Base-by-base conservation (phyloP, 345 rosid species). In the Clausena lansium region DNA sequence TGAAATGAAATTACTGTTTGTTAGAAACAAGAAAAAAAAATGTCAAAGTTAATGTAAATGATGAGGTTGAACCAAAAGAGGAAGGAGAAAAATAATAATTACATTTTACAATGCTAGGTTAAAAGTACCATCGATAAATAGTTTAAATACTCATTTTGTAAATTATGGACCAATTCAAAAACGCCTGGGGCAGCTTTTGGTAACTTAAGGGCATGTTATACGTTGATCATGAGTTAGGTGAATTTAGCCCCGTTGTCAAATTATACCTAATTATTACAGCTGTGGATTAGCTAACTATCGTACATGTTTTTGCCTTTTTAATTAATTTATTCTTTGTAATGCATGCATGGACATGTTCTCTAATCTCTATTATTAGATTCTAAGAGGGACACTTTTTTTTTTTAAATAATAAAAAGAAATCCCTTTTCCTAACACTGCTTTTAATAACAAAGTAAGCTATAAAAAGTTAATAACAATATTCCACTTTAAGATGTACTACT, bases 371-470 rank as follows among this genome's bases (percentile, higher is more conserved):
- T 25, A 73, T 73, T 73, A 66, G 66, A 36, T 76, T 76, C 65
- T 55, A 52, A 66, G 50, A 65, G 24, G 72, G 72, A 66, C 54
- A n/a, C 60, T 33, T 14, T 32, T 52, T 7, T 30, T 45, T 75
- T 41, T 61, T 41, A 50, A 45, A 70, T 35, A 15, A 54, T 35
- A 36, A 32, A 76, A 36, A 55, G 60, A 38, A 25, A 17, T 0
- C 62, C 55, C 55, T 27, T 76, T 67, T 36, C 4, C 14, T 19
- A 55, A 67, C 72, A 20, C 72, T 35, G 19, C 79, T 76, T 76
- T 76, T 76, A 9, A 76, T 74, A 45, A 45, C 70, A 74, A 62
- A 74, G 71, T 47, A 15, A 35, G 64, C 73, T 65, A 63, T 52
- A 45, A 55, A 76, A 57, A 55, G 55, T 54, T 66, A 50, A 11